A percentile compares a stretch with the other conserved stretches of the same genome.
Evolutionary conservation across 1,284 basidiomycete genomes (phyloP).

Genomic region (Rhodotorula sp.): DNA sequence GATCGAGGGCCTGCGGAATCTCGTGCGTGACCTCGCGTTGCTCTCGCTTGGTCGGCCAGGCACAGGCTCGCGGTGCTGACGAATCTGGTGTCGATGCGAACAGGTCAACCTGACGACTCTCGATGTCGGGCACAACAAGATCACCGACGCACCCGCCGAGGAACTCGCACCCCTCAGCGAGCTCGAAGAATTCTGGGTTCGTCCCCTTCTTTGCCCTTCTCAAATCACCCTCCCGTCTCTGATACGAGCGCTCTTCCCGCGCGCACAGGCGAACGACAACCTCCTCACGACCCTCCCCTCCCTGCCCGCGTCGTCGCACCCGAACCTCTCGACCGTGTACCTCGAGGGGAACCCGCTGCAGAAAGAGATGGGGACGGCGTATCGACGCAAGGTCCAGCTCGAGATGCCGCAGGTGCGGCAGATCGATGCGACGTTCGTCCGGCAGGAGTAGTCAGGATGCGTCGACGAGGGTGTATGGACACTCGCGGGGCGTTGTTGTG

Average conservation of each 20-base stretch:
- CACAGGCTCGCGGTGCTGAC: background rate
- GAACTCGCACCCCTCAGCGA: constrained; percentile 72
- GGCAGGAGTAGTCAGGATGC: constrained; percentile 9
- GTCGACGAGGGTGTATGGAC: no score
- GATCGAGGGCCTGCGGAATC: constrained; percentile 83
- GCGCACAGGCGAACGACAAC: constrained; percentile 78
- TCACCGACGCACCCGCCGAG: constrained; percentile 65
- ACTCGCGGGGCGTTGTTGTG: no score
- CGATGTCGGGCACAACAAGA: constrained; percentile 83
- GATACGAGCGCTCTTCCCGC: background rate
- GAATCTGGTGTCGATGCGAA: background rate
- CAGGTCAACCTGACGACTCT: constrained; percentile 79
- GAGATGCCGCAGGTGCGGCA: constrained; percentile 85
- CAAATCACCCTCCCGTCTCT: background rate
- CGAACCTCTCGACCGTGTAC: constrained; percentile 81
- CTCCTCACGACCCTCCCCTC: constrained; percentile 68
- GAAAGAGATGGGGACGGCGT: constrained; percentile 70
- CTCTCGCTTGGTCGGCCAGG: background rate
- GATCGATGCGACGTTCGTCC: constrained; percentile 68
- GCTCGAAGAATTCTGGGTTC: constrained; percentile 92
- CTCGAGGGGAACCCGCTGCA: constrained; percentile 94
- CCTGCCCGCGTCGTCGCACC: constrained; percentile 50
- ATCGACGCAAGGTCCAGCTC: constrained; percentile 86
- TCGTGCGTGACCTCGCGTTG: constrained; percentile 59
- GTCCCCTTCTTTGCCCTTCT: constrained; percentile 44